Evolutionary conservation across 495 filamentous ascomycete species (phyloP), one percentile per base, ranked within the genome.

Genomic region (Cercophora scortea): DNA sequence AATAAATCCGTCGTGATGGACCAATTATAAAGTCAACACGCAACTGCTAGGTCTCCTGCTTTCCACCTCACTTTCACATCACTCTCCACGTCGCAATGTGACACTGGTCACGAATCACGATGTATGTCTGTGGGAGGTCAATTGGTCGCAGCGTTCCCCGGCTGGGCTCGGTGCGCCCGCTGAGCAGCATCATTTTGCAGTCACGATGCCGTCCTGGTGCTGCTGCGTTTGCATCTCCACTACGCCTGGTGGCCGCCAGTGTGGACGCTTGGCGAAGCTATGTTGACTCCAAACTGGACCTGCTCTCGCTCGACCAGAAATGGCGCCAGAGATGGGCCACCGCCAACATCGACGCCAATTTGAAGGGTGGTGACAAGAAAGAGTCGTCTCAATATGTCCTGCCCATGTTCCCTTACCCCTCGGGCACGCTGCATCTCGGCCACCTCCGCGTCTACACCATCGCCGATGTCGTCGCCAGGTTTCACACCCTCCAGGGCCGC

Each of bases 331-430:
- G 60, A 59, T 55, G 61, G 55, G 62, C 19, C 44, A 51, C 54
- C 19, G 38, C 42, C 8, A 42, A 41, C 40, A 58, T n/a, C n/a
- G n/a, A n/a, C n/a, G n/a, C n/a, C n/a, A n/a, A n/a, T n/a, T n/a
- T n/a, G n/a, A n/a, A n/a, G n/a, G n/a, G n/a, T n/a, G n/a, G 36
- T 49, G 48, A 35, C 68, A 90, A 56, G 66, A 66, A 49, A 89
- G 17, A 13, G 80, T 8, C 47, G 49, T 84, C 81, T 57, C 85
- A 80, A 58, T 95, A 92, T 62, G 79, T 95, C 57, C 72, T 93
- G 17, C 85, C 90, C 50, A 95, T 95, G 90, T 95, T 95, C 61
- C 90, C 90, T 2, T 95, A 95, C 65, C 90, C 90, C 3, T 95
- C 90, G 0, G 90, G 90, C 8, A 83, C 83, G 32, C 78, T 95